These are phyloP conservation scores for Populus trichocarpa DNA, from an alignment of 441 rosid genomes.

Conservation along the genomic window DNA sequence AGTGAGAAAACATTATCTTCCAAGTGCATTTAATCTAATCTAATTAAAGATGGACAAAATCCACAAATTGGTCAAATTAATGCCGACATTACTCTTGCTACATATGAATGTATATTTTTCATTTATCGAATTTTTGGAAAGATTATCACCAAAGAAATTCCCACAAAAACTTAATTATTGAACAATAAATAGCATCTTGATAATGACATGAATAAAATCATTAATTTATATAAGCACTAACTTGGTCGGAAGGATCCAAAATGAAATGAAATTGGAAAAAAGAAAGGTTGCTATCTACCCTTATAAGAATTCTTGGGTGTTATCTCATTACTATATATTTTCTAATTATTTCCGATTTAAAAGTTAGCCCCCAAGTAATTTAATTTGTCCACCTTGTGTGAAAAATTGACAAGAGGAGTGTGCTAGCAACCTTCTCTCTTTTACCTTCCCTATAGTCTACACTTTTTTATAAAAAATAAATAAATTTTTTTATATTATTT, in stretches of 20 bases:
- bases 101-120: neutral
- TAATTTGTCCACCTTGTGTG: neutral
- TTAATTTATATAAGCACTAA: neutral
- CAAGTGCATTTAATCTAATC: too few relatives aligned
- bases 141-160: neutral
- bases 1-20: too few relatives aligned
- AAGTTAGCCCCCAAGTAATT: neutral
- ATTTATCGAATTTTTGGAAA: neutral
- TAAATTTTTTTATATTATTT: too few relatives aligned
- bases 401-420: neutral
- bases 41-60: too few relatives aligned
- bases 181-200: neutral
- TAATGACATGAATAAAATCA: neutral
- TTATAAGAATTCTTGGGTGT: neutral
- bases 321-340: neutral
- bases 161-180: neutral
- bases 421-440: too few relatives aligned
- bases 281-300: neutral
- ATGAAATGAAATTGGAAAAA: neutral
- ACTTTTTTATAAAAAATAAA: too few relatives aligned
- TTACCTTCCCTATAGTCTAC: too few relatives aligned
- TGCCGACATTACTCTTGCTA: neutral
- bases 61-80: too few relatives aligned
- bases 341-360: neutral
- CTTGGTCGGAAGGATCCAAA: neutral